Evolutionary conservation across 2,329 filamentous ascomycete genomes (phyloP), one percentile per base, ranked within the genome.

Genomic region (Aaosphaeria arxii): DNA sequence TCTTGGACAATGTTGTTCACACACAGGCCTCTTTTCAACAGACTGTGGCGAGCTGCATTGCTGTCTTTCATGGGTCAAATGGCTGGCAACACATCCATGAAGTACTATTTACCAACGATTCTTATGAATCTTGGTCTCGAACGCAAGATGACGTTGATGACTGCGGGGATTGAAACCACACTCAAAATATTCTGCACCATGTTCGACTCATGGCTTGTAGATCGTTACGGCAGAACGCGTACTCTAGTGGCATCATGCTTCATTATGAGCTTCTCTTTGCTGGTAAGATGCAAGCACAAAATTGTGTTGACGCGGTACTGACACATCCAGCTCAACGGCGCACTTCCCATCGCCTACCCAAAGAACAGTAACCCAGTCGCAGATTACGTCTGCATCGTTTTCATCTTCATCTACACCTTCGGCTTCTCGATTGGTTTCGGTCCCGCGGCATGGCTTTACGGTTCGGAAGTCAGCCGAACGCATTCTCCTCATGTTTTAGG

Each of bases 61-160:
- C 69, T 83, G 5, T 80, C 83, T 59, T 83, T 83, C 62, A 79
- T 83, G 77, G 77, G 78, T 0, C 79, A 82, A 54, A 79, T 83
- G 77, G 82, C 78, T 53, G 80, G 81, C 17, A 79, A 79, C 11
- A 79, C 79, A 0, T 79, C 79, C 3, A 82, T 83, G 71, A 83
- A 83, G 55, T 83, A 83, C 55, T 83, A 83, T 54, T 71, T 83
- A 0, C 80, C 80, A 0, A 75, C 74, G 0, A 75, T 82, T 6
- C 77, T 83, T 49, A 62, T 71, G 44, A 74, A 73, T 3, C 65
- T 83, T 1, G 80, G 81, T 0, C 62, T 83, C 1, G 66, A 69
- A 35, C 74, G 73, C 5, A 71, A 76, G 6, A 48, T 77, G 11
- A 74, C 78, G 1, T 63, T 84, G 40, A 69, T 83, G 63, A 77